Evolutionary conservation across 106 monocot genomes (phyloP).

Genomic region (Ottelia alismoides): DNA sequence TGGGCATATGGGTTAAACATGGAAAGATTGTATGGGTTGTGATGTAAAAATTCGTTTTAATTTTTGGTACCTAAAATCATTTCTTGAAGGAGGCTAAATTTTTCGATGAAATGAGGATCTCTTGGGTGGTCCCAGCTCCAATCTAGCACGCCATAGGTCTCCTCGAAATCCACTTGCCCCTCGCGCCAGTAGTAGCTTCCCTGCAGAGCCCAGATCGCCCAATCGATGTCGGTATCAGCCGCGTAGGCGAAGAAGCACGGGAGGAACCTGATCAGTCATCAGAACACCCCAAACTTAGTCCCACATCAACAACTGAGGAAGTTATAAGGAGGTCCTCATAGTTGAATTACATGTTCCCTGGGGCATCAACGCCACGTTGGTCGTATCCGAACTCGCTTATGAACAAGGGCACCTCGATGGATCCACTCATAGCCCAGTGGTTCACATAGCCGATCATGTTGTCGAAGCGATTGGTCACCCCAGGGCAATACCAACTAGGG

Average conservation of each 20-base stretch:
- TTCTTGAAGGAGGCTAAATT: background rate
- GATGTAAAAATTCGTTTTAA: background rate
- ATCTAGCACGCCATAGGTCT: slow-evolving; percentile 17
- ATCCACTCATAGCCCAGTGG: too few species aligned
- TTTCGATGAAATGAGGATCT: slow-evolving; percentile 4
- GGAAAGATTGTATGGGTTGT: background rate
- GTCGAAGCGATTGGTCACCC: background rate
- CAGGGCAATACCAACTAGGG: slow-evolving; percentile 11
- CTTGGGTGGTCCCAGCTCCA: slow-evolving; percentile 9
- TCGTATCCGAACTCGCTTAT: slow-evolving; percentile 27
- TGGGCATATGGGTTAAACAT: background rate
- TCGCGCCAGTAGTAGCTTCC: slow-evolving; percentile 37
- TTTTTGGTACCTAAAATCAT: background rate
- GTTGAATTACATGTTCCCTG: slow-evolving; percentile 16
- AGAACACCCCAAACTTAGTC: too few species aligned
- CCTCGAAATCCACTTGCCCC: slow-evolving; percentile 15
- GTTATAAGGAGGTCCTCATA: too few species aligned
- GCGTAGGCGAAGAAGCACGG: slow-evolving; percentile 16
- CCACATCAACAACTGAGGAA: too few species aligned
- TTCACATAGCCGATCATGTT: slow-evolving; percentile 6
- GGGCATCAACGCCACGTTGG: slow-evolving; percentile 7
- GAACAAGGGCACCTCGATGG: slow-evolving; percentile 1
- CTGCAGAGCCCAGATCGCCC: slow-evolving; percentile 31
- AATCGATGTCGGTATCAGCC: slow-evolving; percentile 26
- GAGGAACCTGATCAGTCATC: too few species aligned